Evolutionary conservation across 352 stramenopile genomes (phyloP), one percentile per base, ranked within the genome.

Genomic region (Halophytophthora polymorphica): DNA sequence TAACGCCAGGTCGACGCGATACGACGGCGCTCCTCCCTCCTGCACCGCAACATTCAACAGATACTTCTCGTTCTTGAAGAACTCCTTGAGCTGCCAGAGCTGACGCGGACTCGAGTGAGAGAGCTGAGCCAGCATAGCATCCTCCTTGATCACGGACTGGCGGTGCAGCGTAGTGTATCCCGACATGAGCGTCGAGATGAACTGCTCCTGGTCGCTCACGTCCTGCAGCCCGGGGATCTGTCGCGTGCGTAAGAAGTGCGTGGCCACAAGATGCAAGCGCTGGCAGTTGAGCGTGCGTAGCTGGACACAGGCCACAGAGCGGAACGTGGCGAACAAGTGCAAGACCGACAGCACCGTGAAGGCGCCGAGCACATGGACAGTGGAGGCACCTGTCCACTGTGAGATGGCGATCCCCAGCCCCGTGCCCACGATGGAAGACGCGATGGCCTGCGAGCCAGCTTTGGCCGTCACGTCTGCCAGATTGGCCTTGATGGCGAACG

Each of bases 401-500:
- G 78, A 87, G 45, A 90, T 72, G 0, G 66, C 63, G 41, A 90
- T 90, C 17, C 76, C 78, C 2, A 90, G 56, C 2, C 73, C 76
- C 0, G 78, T 90, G 23, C 78, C 76, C 21, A 86, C 61, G 22
- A 98, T 85, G 33, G 84, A 97, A n/a, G 94, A 90, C 17, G 93
- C 70, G 48, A 98, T 98, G 19, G 71, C 80, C 71, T 99, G 96
- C 6, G 89, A 97, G 7, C 94, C 95, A 19, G 90, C 74, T 65
- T 98, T 98, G 40, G 92, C 96, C 12, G 96, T 99, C 19, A 99
- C 78, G 72, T 99, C 96, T 5, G 90, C 95, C 25, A 99, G 74
- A 72, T 98, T 98, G 45, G 91, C 81, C 36, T 62, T 60, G 23
- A 80, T 66, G 17, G 89, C 77, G 21, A 98, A 90, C 34, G 91